Base-by-base conservation (phyloP, 352 stramenopile genomes). In the Pythium phragmitis region DNA sequence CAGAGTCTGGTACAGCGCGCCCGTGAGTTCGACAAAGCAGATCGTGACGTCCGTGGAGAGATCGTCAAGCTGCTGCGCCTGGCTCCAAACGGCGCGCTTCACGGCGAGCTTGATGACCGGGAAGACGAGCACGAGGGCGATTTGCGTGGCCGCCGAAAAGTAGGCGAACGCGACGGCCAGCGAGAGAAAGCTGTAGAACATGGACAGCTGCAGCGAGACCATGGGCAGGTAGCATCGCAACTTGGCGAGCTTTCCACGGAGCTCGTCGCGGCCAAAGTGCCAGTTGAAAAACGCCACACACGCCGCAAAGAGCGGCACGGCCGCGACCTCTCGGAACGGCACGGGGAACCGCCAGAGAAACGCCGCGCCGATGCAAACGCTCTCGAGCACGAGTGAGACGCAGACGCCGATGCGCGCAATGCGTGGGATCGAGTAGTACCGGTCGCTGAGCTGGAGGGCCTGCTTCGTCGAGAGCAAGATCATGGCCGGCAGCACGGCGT, bases 11-110 rank as follows among this genome's bases (percentile, higher is more conserved):
- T 73, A 73, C 46, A 79, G 59, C 9, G 64, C 59, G 3, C 57
- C 65, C 14, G 70, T 68, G 23, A 80, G 70, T 50, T 80, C 73
- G 9, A 78, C 57, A 11, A 80, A 59, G 57, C 68, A 79, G 6
- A 83, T 66, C 23, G 70, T 76, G 13, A 83, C 70, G 36, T 80
- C 73, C 11, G 75, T 74, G 37, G 63, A 78, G 28, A 83, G 37
- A 59, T 80, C 75, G 30, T 56, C 68, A 11, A 83, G 63, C 23
- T 69, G 63, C 19, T 66, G 62, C 28, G 73, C 68, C 6, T 76
- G 58, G 30, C 63, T 56, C 70, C 75, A 80, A 7, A 68, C 57
- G 12, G 61, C 23, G 2, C 63, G 63, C 42, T 76, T 77, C 17
- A 76, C 12, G 5, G 62, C 7, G 21, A 71, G 36, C 37, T 73